Evolutionary conservation across 306 rosid species (phyloP), one percentile per base, ranked within the genome.

Genomic region (Sindora glabra): DNA sequence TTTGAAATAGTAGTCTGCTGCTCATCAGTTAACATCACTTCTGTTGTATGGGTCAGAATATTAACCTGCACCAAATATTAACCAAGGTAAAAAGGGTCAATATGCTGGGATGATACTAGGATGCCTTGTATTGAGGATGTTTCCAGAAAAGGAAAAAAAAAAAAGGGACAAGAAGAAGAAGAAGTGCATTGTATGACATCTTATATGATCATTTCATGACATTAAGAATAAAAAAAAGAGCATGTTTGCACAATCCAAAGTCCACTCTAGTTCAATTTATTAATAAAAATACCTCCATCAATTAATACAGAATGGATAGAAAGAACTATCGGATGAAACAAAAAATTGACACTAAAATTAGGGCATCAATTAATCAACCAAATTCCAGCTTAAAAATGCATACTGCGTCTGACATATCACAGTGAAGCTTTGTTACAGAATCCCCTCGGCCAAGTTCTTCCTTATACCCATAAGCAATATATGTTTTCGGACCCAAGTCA

Each of bases 331-430:
- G 21, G 60, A 40, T 24, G 49, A 45, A 34, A 54, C 13, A 54
- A 26, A 54, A 55, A 15, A 19, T 22, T 14, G 4, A n/a, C 25
- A 3, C n/a, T 27, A 59, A 2, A 22, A 1, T n/a, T 7, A 52
- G 26, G 24, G 34, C 53, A 65, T 12, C 50, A n/a, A n/a, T 38
- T 42, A 40, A 48, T 47, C 38, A 56, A 67, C 23, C 12, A 65
- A 34, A 69, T 16, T 13, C 53, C 49, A 48, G 33, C 24, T 46
- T 36, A 27, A 33, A 1, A 50, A 45, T 23, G 52, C 90, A 70
- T 85, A 89, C 95, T 69, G 97, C 97, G 62, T 89, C 95, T 32
- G 97, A 86, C 89, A 89, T 81, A 59, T 89, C 97, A 58, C 95
- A 89, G 45, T 89, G 97, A 67, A 86, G 91, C 76, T 89, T 89